These are phyloP conservation scores for Marasmius tenuissimus DNA, from an alignment of 1,284 basidiomycete genomes.

Conservation along the genomic window DNA sequence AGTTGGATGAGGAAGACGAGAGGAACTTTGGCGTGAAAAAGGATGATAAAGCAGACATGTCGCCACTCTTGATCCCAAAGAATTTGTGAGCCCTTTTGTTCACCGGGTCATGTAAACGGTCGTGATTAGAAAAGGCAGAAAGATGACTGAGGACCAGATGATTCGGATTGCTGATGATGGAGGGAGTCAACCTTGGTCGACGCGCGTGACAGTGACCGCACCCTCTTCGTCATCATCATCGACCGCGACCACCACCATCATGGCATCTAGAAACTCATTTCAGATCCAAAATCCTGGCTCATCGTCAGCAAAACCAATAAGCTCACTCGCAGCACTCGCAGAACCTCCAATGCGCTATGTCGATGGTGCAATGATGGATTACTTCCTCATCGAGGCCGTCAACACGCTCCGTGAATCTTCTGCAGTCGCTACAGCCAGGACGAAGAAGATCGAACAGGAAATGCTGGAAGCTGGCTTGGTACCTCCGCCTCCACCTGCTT, in stretches of 20 bases:
- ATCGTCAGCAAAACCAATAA: conserved; percentile 29
- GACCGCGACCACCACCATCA: too few species aligned
- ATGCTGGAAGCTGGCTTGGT: conserved; percentile 75
- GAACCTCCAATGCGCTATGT: conserved; percentile 62
- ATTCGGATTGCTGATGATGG: neutral
- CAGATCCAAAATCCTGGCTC: conserved; percentile 33
- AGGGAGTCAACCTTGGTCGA: neutral
- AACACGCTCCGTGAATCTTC: conserved; percentile 72
- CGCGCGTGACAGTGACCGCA: neutral
- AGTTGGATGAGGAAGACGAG: too few species aligned
- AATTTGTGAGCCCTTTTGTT: neutral
- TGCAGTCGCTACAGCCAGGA: conserved; percentile 62
- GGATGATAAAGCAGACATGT: conserved; percentile 35
- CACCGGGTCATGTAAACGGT: neutral
- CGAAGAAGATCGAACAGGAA: conserved; percentile 67
- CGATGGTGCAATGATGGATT: conserved; percentile 79
- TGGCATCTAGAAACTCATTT: conserved; percentile 34
- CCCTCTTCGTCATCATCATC: neutral
- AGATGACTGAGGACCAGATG: neutral
- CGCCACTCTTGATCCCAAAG: neutral
- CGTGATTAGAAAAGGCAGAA: neutral
- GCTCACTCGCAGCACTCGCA: conserved; percentile 50
- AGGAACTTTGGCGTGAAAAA: conserved; percentile 39
- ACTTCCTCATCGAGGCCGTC: conserved; percentile 82
- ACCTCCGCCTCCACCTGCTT: conserved; percentile 38